A percentile compares a stretch with the other conserved stretches of the same genome.
phyloP scores from a whole-genome alignment of 106 monocot genomes.

The Dioscorea alata region DNA sequence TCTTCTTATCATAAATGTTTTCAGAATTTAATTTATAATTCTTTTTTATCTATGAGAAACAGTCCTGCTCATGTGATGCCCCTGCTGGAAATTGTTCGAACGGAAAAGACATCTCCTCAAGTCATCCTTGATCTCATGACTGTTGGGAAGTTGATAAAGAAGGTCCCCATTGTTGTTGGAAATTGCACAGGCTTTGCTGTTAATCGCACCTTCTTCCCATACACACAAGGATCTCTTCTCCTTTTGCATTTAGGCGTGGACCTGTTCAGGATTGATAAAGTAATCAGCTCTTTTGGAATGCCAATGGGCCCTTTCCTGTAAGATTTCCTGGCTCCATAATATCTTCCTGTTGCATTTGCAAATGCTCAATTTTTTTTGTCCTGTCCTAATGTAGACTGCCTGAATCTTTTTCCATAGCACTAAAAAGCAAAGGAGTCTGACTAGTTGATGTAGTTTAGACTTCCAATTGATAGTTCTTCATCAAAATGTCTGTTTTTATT shows the following conservation, averaged over 20 bases:
- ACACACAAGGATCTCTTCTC: conserved; percentile 59
- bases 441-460: too few species aligned
- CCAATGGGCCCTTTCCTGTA: conserved; percentile 99
- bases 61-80: conserved; percentile 99
- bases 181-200: conserved; percentile 98
- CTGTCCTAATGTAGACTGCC: too few species aligned
- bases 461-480: too few species aligned
- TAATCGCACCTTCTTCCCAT: conserved; percentile 93
- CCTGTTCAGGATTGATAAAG: conserved; percentile 76
- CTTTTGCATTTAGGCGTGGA: conserved; percentile 78
- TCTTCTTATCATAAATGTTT: too few species aligned
- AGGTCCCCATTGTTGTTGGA: conserved; percentile 89
- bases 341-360: too few species aligned
- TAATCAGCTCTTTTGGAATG: conserved; percentile 86
- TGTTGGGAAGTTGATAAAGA: conserved; percentile 82
- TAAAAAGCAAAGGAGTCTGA: too few species aligned
- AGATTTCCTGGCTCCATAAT: conserved; percentile 4
- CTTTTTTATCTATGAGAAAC: conserved; percentile 12
- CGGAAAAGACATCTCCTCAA: conserved; percentile 87
- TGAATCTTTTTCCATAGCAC: too few species aligned
- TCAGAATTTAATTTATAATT: too few species aligned
- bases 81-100: conserved; percentile 91
- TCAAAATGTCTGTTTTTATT: too few species aligned
- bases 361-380: too few species aligned
- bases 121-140: conserved; percentile 89